These are phyloP conservation scores for Byssochlamys sp. DNA, from an alignment of 2,329 filamentous ascomycete genomes.

Conservation along the genomic window DNA sequence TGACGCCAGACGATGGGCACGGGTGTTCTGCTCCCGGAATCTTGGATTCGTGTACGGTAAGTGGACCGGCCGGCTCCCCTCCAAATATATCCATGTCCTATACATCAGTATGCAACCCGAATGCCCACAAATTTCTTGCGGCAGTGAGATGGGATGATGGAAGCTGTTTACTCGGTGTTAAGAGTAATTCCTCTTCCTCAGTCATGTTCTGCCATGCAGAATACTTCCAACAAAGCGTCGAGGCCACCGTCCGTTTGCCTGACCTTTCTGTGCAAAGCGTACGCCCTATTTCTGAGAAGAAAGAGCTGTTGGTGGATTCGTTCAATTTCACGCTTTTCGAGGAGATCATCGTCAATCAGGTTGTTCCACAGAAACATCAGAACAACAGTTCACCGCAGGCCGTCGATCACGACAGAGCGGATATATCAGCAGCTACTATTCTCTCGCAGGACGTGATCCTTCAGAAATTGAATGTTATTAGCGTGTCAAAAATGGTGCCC, in stretches of 20 bases:
- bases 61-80: neutral
- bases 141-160: slow-evolving; percentile 15
- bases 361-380: slow-evolving; percentile 1
- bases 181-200: slow-evolving; percentile 16
- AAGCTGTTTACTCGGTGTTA: neutral
- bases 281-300: slow-evolving; percentile 10
- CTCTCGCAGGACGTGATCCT: slow-evolving; percentile 13
- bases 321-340: slow-evolving; percentile 36
- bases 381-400: slow-evolving; percentile 2
- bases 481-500: slow-evolving; percentile 25
- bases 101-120: neutral
- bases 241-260: slow-evolving; percentile 28
- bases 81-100: neutral
- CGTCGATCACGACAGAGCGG: neutral
- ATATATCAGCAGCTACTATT: slow-evolving; percentile 9
- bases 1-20: slow-evolving; percentile 1
- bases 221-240: slow-evolving; percentile 41
- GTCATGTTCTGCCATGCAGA: slow-evolving; percentile 35
- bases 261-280: slow-evolving; percentile 11
- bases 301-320: slow-evolving; percentile 11
- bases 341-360: slow-evolving; percentile 19
- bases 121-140: slow-evolving; percentile 32
- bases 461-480: slow-evolving; percentile 10
- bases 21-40: slow-evolving; percentile 1
- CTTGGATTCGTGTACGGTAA: neutral